Percentiles rank a stretch among this genome's conserved stretches.
Evolutionary conservation across 768 basidiomycete genomes (phyloP).

Genomic region (Amanita molliuscula): DNA sequence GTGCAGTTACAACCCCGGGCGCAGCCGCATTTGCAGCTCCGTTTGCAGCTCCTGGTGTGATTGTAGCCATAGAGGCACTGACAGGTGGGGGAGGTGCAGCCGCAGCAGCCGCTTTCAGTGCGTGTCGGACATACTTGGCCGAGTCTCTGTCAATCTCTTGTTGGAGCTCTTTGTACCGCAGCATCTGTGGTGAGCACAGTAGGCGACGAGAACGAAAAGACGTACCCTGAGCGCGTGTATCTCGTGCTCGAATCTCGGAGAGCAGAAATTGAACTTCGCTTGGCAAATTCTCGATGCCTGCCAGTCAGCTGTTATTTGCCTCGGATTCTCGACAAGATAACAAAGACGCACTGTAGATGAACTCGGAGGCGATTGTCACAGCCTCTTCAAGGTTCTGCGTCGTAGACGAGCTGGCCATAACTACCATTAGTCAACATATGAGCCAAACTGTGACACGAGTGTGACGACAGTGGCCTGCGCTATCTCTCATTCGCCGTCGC

Average conservation of each 20-base stretch:
- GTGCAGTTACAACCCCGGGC: too few species aligned
- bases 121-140: conserved; percentile 38
- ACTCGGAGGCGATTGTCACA: conserved; percentile 41
- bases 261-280: conserved; percentile 41
- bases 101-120: conserved; percentile 18
- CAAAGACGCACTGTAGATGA: conserved; percentile 38
- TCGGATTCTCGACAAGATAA: neutral
- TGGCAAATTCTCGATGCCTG: conserved; percentile 46
- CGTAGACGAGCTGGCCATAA: neutral
- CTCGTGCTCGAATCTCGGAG: conserved; percentile 40
- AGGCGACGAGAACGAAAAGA: neutral
- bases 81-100: conserved; percentile 2
- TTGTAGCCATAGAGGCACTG: conserved; percentile 27
- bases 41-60: conserved; percentile 15
- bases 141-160: conserved; percentile 40
- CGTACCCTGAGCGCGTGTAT: conserved; percentile 32
- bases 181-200: neutral
- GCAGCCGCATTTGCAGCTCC: too few species aligned
- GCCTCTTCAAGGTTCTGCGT: conserved; percentile 42
- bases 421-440: neutral
- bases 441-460: too few species aligned
- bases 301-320: neutral
- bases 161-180: conserved; percentile 28
- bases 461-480: too few species aligned
- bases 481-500: too few species aligned